Conservation (phyloP, 1,284 basidiomycete species). For the Malassezia cuniculi region DNA sequence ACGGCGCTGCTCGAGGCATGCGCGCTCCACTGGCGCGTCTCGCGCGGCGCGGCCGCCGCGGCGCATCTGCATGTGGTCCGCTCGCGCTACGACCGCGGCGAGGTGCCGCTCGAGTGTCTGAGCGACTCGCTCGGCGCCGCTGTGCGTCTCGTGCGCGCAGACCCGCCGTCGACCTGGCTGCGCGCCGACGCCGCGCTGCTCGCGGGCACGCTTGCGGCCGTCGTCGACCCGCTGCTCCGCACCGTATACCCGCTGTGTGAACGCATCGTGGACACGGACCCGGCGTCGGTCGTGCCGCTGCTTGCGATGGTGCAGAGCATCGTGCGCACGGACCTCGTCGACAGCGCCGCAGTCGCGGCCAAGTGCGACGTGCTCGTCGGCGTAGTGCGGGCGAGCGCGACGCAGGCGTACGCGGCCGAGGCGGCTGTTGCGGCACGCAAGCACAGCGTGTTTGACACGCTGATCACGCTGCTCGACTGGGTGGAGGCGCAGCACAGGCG, state of each 20-base stretch:
- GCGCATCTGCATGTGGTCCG: constrained; percentile 78
- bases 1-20: constrained; percentile 75
- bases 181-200: constrained; percentile 58
- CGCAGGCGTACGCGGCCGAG: constrained; percentile 54
- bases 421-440: constrained; percentile 52
- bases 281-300: constrained; percentile 28
- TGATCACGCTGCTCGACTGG: constrained; percentile 72
- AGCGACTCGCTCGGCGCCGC: constrained; percentile 65
- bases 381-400: constrained; percentile 46
- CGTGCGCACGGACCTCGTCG: constrained; percentile 32
- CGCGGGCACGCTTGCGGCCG: constrained; percentile 18
- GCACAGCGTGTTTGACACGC: constrained; percentile 58
- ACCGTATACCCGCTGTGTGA: constrained; percentile 74
- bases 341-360: not conserved
- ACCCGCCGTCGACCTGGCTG: constrained; percentile 56
- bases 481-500: constrained; percentile 70
- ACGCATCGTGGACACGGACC: constrained; percentile 41
- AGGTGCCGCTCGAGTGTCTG: constrained; percentile 85
- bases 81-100: constrained; percentile 72
- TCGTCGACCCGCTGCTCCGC: constrained; percentile 79
- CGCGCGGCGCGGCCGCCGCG: constrained; percentile 61
- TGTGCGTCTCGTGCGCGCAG: constrained; percentile 58
- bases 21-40: constrained; percentile 75
- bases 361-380: not conserved
- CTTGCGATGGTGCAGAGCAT: constrained; percentile 39